Base-by-base conservation (phyloP, 371 early-diverging fungal genomes). In the Dichotomocladium elegans region DNA sequence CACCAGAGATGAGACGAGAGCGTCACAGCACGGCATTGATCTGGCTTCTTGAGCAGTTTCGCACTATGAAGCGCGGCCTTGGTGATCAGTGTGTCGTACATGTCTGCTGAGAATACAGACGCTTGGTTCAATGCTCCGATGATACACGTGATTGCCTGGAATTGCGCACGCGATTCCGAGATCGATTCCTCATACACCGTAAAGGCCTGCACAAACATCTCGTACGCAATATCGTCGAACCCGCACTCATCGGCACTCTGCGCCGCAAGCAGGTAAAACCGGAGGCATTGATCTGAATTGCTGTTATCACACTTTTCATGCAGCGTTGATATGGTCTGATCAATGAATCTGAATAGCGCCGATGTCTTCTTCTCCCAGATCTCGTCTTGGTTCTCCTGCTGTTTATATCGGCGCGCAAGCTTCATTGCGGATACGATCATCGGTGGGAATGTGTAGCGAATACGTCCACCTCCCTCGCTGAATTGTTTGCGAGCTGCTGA, bases 131-230 rank as follows among this genome's bases (percentile, higher is more conserved):
- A 68, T 6, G 92, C 83, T 22, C 89, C 90, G 41, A 93, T 82
- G 59, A 95, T 84, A 27, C 86, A 81, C 4, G 81, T 82, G 46
- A 98, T 86, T 4, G 92, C 92, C 53, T 87, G 83, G 60, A 82
- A 87, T 68, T 96, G 96, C 2, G 87, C 87, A 55, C 84, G 81
- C 34, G 92, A 91, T 47, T 94, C 94, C 29, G 89, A 87, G 30
- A 95, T 87, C 21, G 86, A 80, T 54, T 95, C 93, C 65, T 96
- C 98, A 64, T 94, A 98, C 26, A 93, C 80, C 2, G 89, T 88
- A 49, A 96, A 88, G 21, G 96, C 95, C 74, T 94, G 89, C 11
- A 93, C 90, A 67, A 92, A 87, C 73, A 96, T 92, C 58, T 95
- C 94, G 68, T 95, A 94, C 3, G 87, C 84, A 10, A 89, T 77